These are phyloP conservation scores for Gossypium schwendimanii DNA, from an alignment of 441 rosid genomes.

Conservation along the genomic window DNA sequence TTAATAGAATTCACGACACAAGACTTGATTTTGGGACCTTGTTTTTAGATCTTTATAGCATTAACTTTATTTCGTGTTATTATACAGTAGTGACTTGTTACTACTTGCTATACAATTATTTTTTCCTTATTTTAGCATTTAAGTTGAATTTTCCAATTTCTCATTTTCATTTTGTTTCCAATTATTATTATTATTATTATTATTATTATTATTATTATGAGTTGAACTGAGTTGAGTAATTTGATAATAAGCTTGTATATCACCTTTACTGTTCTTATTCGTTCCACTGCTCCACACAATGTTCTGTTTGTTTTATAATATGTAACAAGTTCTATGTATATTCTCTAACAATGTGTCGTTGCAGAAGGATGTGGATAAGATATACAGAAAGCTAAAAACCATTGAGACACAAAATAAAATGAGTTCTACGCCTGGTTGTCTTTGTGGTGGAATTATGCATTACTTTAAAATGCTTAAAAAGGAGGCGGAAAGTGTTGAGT, in stretches of 20 bases:
- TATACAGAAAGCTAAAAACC: conserved; percentile 43
- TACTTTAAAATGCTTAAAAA: conserved; percentile 48
- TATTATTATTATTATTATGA: background rate
- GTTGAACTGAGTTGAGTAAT: background rate
- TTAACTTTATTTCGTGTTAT: background rate
- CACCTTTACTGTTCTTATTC: background rate
- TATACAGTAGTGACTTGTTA: background rate
- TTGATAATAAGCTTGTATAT: background rate
- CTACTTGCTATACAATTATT: background rate
- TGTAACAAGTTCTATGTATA: background rate
- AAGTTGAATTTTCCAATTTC: conserved; percentile 2
- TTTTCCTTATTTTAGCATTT: background rate
- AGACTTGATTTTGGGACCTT: background rate
- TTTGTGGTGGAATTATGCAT: conserved; percentile 40
- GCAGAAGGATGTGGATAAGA: conserved; percentile 62
- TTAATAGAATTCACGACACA: too few species aligned
- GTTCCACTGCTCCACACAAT: background rate
- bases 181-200: background rate
- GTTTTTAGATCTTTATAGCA: background rate
- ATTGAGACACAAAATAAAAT: conserved; percentile 29
- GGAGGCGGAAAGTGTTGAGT: conserved; percentile 26
- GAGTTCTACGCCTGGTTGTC: conserved; percentile 37
- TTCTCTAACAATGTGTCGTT: conserved; percentile 8
- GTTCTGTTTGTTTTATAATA: background rate
- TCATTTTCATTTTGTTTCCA: background rate